These are phyloP conservation scores for Zygoascus bituminiphila DNA, from an alignment of 805 yeast genomes.

Conservation along the genomic window DNA sequence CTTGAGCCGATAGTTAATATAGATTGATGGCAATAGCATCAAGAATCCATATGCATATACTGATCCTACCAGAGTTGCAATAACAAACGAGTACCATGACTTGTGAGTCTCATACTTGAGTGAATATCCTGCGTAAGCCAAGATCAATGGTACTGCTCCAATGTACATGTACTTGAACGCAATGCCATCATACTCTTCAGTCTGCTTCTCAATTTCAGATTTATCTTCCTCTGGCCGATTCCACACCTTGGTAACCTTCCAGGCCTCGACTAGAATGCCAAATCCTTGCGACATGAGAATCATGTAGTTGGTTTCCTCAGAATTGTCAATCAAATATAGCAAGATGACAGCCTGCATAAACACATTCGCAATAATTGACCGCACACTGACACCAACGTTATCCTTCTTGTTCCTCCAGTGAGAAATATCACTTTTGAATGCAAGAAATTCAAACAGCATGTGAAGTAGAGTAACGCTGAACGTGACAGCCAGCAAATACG, in stretches of 20 bases:
- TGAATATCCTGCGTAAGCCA: slow-evolving; percentile 33
- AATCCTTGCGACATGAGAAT: slow-evolving; percentile 31
- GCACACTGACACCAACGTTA: slow-evolving; percentile 34
- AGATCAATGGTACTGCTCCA: slow-evolving; percentile 31
- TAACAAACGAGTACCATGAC: slow-evolving; percentile 37
- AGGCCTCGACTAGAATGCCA: slow-evolving; percentile 35
- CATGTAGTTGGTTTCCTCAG: slow-evolving; percentile 34
- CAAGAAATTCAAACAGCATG: slow-evolving; percentile 33
- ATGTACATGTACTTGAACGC: slow-evolving; percentile 34
- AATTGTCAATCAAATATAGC: slow-evolving; percentile 32
- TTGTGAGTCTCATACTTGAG: slow-evolving; percentile 33
- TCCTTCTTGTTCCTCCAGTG: slow-evolving; percentile 36
- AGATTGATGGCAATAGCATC: slow-evolving; percentile 34
- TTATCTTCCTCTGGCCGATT: slow-evolving; percentile 32
- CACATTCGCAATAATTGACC: slow-evolving; percentile 34
- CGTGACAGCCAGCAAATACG: slow-evolving; percentile 30
- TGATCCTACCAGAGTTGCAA: slow-evolving; percentile 34
- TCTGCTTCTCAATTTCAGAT: slow-evolving; percentile 32
- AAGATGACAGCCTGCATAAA: slow-evolving; percentile 34
- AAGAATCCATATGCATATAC: slow-evolving; percentile 38
- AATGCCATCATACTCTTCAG: slow-evolving; percentile 35
- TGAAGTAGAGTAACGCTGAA: slow-evolving; percentile 31
- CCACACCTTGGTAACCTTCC: slow-evolving; percentile 35
- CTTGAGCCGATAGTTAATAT: slow-evolving; percentile 36
- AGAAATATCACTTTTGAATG: slow-evolving; percentile 36